Base-by-base conservation (phyloP, 2,329 filamentous ascomycete genomes). In the Rutstroemia sp. region DNA sequence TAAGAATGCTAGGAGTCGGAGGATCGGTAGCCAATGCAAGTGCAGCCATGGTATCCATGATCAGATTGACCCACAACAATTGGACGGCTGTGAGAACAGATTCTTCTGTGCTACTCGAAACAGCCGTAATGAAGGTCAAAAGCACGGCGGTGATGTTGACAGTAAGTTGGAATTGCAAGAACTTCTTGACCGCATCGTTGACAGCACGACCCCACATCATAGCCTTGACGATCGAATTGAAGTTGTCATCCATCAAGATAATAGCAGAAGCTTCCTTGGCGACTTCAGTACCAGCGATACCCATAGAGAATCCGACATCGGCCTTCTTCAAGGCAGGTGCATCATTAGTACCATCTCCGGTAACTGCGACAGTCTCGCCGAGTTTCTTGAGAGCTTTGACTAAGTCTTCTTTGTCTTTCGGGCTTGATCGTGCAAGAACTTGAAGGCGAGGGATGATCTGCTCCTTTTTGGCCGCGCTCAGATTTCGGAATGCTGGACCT, bases 31-130 rank as follows among this genome's bases (percentile, higher is more conserved):
- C 86, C 47, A 89, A 78, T 23, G 87, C 87, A n/a, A 90, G 75
- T 23, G 87, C 87, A 30, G 87, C 88, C 68, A 92, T 88, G 0
- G 87, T 91, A 67, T 92, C 87, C 87, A 91, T 91, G 69, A 92
- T 92, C 58, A 92, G 75, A 63, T 92, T 92, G 63, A 92, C 86
- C 87, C 87, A 92, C 19, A 92, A 79, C 57, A 92, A 77, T 70
- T 92, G 87, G 16, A 91, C 87, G n/a, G 87, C 87, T 21, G 78
- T 89, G 48, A 92, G 73, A 5, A 90, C 87, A 52, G 87, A 88
- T 58, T 78, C 67, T 66, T 88, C 83, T 1, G 80, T 67, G 6
- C 66, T 65, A 67, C 77, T 87, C 39, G 82, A 78, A n/a, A 91
- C 85, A 16, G 87, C 83, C 2, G 87, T 87, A 56, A 91, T 81